Evolutionary conservation across 1,284 basidiomycete genomes (phyloP), one percentile per base, ranked within the genome.

Genomic region (Cutaneotrichosporon dermatis): DNA sequence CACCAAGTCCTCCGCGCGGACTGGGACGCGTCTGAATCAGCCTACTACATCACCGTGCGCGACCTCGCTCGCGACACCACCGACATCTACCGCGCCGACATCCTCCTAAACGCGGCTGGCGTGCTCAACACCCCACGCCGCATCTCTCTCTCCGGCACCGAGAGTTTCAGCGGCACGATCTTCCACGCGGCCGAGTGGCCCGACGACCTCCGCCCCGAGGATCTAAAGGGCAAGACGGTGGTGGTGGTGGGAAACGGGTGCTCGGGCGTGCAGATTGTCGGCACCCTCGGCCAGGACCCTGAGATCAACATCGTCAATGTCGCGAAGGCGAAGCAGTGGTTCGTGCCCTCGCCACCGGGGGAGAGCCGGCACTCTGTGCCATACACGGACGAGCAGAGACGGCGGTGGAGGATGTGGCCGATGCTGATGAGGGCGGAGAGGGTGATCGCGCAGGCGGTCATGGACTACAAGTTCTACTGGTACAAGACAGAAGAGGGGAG

Each of bases 61-160:
- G 34, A 58, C 60, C 13, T 51, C 40, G 33, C 49, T 33, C 51
- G 46, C 1, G 45, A 25, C 15, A 34, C 56, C 11, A 41, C 45
- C 9, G 40, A 52, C 36, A 44, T 42, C 16, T 44, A 60, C 16
- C 50, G 60, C 6, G 62, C 61, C 46, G 50, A 60, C 12, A 53
- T 70, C 39, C 54, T 73, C 49, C 56, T 73, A 16, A 61, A 62
- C 25, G 65, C 65, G 25, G 60, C 63, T 11, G 71, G 71, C 12
- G 64, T 64, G 16, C 68, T 73, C 51, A 64, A 61, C n/a, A 48
- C 39, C n/a, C 60, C 60, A n/a, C 52, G 48, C 36, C 58, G 54
- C 11, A 67, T 67, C 35, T 35, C 55, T n/a, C 60, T 69, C 40
- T 52, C 55, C 6, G 71, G 68, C 16, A 34, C 63, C 34, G 57